Percentiles rank a stretch among this genome's conserved stretches.
Conservation (phyloP, 2,329 filamentous ascomycete genomes). For the Trichoderma atroviride region DNA sequence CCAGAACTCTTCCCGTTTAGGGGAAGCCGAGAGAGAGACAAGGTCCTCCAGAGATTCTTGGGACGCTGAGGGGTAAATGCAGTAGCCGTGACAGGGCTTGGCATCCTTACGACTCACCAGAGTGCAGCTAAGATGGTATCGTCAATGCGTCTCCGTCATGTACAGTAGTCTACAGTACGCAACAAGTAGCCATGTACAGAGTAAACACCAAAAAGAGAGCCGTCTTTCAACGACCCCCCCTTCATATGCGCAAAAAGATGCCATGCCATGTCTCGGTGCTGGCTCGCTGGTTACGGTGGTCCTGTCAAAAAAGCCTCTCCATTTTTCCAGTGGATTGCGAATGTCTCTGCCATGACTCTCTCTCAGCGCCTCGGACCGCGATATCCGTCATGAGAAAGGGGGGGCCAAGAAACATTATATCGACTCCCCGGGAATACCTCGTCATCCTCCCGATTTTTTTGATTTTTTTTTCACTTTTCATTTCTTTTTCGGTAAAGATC, state of each 20-base stretch:
- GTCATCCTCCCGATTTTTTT: not conserved
- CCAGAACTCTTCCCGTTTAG: conserved; percentile 2
- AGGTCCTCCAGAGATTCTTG: not conserved
- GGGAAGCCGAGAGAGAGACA: not conserved
- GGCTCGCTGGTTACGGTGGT: not conserved
- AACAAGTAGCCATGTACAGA: not conserved
- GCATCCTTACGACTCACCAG: not conserved
- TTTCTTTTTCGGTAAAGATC: not conserved
- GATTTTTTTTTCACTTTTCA: not conserved
- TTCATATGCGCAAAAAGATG: not conserved
- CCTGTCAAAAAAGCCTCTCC: not conserved
- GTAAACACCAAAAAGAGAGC: not conserved
- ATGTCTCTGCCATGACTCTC: not conserved
- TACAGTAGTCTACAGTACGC: too few relatives aligned
- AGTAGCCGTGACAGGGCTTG: conserved; percentile 5
- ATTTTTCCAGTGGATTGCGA: not conserved
- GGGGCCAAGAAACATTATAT: not conserved
- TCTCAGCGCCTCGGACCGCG: not conserved
- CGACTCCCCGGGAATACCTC: not conserved
- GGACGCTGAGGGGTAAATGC: conserved; percentile 7
- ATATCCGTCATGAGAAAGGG: not conserved
- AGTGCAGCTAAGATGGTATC: not conserved
- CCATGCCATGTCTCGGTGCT: not conserved
- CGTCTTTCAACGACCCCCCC: not conserved
- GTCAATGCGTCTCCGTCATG: not conserved